Conservation (phyloP, 768 basidiomycete species). For the Arthromyces matolae region DNA sequence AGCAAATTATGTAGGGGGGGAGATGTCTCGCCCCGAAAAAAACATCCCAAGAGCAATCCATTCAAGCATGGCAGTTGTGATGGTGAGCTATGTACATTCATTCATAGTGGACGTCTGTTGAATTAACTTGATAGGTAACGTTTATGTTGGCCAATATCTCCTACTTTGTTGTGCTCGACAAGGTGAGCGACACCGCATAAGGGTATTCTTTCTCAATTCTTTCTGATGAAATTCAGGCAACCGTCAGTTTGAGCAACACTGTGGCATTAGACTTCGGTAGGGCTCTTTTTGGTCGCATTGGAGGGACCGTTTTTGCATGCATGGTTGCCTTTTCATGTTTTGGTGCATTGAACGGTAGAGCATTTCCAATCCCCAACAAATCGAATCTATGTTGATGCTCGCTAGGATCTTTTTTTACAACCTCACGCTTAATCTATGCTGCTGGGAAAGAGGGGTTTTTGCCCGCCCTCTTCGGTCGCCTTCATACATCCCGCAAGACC, state of each 20-base stretch:
- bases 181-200: slow-evolving; percentile 36
- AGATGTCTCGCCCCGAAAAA: slow-evolving; percentile 75
- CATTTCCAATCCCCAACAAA: not conserved
- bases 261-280: slow-evolving; percentile 92
- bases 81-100: slow-evolving; percentile 33
- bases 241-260: slow-evolving; percentile 77
- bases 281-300: slow-evolving; percentile 79
- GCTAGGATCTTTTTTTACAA: slow-evolving; percentile 66
- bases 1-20: slow-evolving; percentile 87
- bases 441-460: slow-evolving; percentile 88
- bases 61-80: slow-evolving; percentile 82
- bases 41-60: slow-evolving; percentile 90
- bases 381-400: slow-evolving; percentile 2
- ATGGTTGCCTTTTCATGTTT: slow-evolving; percentile 95
- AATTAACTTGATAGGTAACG: slow-evolving; percentile 44
- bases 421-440: slow-evolving; percentile 82
- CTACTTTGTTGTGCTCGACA: slow-evolving; percentile 92
- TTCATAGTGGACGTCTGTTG: slow-evolving; percentile 3
- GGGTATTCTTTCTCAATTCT: too few species aligned
- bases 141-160: slow-evolving; percentile 83
- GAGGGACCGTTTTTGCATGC: slow-evolving; percentile 81
- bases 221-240: slow-evolving; percentile 32
- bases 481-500: slow-evolving; percentile 74
- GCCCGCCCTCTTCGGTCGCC: slow-evolving; percentile 75
- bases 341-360: slow-evolving; percentile 84